phyloP scores from a whole-genome alignment of 2,329 filamentous ascomycete genomes.

The Xylariaceae sp. region DNA sequence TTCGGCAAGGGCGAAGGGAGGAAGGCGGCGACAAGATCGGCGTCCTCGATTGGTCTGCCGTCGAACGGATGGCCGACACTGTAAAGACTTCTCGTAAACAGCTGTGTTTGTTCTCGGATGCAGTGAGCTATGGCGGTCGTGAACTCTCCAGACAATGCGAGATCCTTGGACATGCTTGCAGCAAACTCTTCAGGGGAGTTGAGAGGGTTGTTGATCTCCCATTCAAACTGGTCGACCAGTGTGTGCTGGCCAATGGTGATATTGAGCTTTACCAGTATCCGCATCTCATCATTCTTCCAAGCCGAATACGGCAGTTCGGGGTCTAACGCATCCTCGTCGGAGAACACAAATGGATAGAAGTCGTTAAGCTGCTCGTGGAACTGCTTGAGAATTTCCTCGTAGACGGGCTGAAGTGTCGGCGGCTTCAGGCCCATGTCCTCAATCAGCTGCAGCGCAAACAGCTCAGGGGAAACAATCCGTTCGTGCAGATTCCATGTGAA shows the following conservation, averaged over 20 bases:
- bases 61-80: slow-evolving; percentile 93
- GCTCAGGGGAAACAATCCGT: slow-evolving; percentile 68
- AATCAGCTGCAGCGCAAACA: slow-evolving; percentile 83
- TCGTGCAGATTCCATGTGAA: slow-evolving; percentile 99
- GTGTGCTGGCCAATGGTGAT: slow-evolving; percentile 96
- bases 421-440: slow-evolving; percentile 83
- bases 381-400: slow-evolving; percentile 57
- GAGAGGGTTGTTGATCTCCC: slow-evolving; percentile 93
- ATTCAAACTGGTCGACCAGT: slow-evolving; percentile 94
- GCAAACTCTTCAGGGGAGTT: slow-evolving; percentile 97
- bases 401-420: slow-evolving; percentile 59
- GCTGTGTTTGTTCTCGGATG: slow-evolving; percentile 90
- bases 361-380: slow-evolving; percentile 88
- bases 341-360: slow-evolving; percentile 86
- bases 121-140: slow-evolving; percentile 96
- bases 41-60: slow-evolving; percentile 85
- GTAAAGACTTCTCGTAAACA: slow-evolving; percentile 91
- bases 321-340: slow-evolving; percentile 85
- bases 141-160: slow-evolving; percentile 91
- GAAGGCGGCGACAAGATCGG: slow-evolving; percentile 80
- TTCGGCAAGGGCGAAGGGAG: slow-evolving; percentile 75
- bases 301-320: slow-evolving; percentile 84
- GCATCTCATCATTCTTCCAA: slow-evolving; percentile 99
- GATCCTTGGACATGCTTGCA: slow-evolving; percentile 77
- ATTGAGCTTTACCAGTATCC: slow-evolving; percentile 89